Conservation (phyloP, 495 filamentous ascomycete species). For the Neurospora discreta region DNA sequence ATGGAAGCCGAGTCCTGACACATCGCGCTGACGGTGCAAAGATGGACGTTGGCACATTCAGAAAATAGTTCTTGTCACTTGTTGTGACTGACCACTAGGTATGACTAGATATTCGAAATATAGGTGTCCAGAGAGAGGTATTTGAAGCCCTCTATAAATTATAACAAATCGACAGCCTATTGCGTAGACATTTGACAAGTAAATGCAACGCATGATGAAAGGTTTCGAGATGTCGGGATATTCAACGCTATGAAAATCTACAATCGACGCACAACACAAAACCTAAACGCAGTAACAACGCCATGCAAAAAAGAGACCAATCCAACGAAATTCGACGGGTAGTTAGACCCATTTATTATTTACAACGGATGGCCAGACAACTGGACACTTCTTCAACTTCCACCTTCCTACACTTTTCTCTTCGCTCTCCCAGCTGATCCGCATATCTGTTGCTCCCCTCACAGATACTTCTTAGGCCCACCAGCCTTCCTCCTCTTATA, state of each 20-base stretch:
- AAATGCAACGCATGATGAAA: too few species aligned
- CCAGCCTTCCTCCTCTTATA: constrained; percentile 73
- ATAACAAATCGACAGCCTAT: too few species aligned
- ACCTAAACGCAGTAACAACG: neutral
- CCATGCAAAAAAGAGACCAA: neutral
- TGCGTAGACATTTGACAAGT: too few species aligned
- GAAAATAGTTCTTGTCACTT: too few species aligned
- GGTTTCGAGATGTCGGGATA: too few species aligned
- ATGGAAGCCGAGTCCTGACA: neutral
- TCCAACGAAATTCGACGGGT: neutral
- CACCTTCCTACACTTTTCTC: neutral
- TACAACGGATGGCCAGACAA: neutral
- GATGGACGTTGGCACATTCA: too few species aligned
- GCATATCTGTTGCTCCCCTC: neutral
- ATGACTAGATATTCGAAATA: too few species aligned
- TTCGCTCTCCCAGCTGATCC: neutral
- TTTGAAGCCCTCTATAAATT: too few species aligned
- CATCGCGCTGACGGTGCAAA: too few species aligned
- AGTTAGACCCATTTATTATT: constrained; percentile 8
- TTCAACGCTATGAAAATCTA: neutral
- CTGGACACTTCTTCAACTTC: neutral
- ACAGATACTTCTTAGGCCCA: constrained; percentile 86
- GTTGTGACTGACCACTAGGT: too few species aligned
- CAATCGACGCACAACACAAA: neutral
- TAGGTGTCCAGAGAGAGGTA: too few species aligned